These are phyloP conservation scores for Aspergillus quadricinctus DNA, from an alignment of 2,329 filamentous ascomycete species.

Conservation along the genomic window DNA sequence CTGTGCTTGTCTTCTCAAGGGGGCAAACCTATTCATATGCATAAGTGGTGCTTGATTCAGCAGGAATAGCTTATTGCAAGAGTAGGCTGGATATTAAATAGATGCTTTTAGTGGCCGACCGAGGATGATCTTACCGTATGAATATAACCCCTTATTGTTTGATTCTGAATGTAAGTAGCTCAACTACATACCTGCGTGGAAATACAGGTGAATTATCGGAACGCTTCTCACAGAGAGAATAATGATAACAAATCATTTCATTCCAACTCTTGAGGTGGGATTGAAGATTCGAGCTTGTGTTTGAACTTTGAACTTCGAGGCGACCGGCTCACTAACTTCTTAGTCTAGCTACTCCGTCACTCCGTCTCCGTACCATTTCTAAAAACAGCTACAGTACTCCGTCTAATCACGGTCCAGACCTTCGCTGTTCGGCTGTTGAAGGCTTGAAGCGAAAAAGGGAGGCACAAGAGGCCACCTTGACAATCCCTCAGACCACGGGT, in stretches of 20 bases:
- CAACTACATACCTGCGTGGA: background rate
- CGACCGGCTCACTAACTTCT: background rate
- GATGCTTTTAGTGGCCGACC: background rate
- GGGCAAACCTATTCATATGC: background rate
- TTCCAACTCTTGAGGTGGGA: background rate
- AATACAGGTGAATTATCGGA: background rate
- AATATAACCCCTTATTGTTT: background rate
- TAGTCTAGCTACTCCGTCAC: too few species aligned
- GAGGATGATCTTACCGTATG: background rate
- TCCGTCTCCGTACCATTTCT: background rate
- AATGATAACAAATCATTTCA: background rate
- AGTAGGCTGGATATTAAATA: background rate
- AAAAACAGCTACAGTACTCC: background rate
- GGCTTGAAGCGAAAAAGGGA: background rate
- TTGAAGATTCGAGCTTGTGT: background rate
- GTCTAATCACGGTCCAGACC: background rate
- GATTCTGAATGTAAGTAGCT: background rate
- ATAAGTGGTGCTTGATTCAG: background rate
- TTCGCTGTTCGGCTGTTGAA: background rate
- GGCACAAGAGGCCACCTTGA: conserved; percentile 16
- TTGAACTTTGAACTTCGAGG: background rate
- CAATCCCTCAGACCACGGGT: conserved; percentile 10
- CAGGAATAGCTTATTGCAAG: background rate
- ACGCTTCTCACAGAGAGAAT: background rate
- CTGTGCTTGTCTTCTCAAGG: background rate